A percentile compares a stretch with the other conserved stretches of the same genome.
Conservation (phyloP, 192 early-diverging fungal species). For the Neocallimastix lanati region DNA sequence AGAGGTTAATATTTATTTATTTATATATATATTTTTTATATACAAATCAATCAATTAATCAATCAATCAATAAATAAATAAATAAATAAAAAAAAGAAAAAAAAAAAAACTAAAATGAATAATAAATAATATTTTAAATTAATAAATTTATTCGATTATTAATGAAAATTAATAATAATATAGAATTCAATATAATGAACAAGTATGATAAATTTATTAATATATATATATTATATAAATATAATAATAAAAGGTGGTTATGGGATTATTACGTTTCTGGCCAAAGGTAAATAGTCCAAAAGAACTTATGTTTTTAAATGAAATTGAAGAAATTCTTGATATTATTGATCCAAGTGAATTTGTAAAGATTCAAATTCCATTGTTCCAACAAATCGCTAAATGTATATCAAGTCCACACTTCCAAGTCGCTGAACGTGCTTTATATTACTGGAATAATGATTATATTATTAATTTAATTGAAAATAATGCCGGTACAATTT, state of each 20-base stretch:
- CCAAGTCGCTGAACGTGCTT: conserved; percentile 95
- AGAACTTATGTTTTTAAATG: conserved; percentile 98
- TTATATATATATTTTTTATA: conserved; percentile 3
- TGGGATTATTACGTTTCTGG: conserved; percentile 83
- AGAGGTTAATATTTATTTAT: conserved; percentile 29
- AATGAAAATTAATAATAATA: no score
- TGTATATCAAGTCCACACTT: conserved; percentile 96
- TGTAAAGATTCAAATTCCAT: conserved; percentile 64
- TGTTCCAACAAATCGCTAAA: conserved; percentile 80
- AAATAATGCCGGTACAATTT: conserved; percentile 73
- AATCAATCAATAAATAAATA: no score
- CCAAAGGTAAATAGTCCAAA: conserved; percentile 98
- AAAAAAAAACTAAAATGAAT: no score
- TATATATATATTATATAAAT: background rate
- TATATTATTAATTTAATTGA: conserved; percentile 91
- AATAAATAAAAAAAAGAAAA: no score
- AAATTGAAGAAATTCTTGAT: conserved; percentile 93
- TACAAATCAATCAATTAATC: background rate
- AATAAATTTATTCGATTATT: no score
- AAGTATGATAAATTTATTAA: background rate
- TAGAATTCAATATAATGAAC: no score
- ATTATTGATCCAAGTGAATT: conserved; percentile 87
- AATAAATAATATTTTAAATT: no score
- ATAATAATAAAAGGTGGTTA: conserved; percentile 39
- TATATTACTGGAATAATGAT: conserved; percentile 98